Base-by-base conservation (phyloP, 306 rosid species). In the Cucumis melo region DNA sequence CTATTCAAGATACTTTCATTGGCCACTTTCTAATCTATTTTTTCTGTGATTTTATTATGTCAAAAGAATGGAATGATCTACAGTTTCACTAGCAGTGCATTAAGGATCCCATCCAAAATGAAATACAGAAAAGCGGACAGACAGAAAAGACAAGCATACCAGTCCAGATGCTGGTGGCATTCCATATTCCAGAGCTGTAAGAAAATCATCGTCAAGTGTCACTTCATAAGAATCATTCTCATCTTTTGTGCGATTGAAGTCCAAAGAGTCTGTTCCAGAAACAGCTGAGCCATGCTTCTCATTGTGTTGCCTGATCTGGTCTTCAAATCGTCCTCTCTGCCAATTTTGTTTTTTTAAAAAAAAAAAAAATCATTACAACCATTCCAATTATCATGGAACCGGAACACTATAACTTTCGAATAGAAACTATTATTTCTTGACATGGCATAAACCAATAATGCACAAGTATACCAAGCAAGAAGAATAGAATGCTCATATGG, bases 131-230 rank as follows among this genome's bases (percentile, higher is more conserved):
- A 70, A 70, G 74, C 44, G 21, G 39, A 36, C 41, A 75, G 81
- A 23, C 21, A 41, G 51, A 67, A 68, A 42, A 44, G 74, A 84
- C 62, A 48, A 74, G 29, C 66, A 77, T 90, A 93, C 98, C 98
- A 94, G 81, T 89, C 98, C 98, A 24, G 97, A 91, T 64, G 98
- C 97, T 34, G 98, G 96, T 78, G 98, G 98, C 98, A 94, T 91
- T 79, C 98, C 98, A 78, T 94, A 92, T 81, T 94, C 98, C 91
- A 94, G 81, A 82, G 98, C 97, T 19, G 96, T 94, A 38, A 94
- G 72, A 75, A 94, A 94, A 83, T 94, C 98, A 56, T 94, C 96
- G 77, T 94, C 98, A 77, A 94, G 91, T 34, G 90, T 89, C 83
- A 94, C 97, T 76, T 91, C 96, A 78, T 91, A 94, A 1, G 66